Conservation (phyloP, 176 grass and related monocot genomes). For the Carex kokanica region DNA sequence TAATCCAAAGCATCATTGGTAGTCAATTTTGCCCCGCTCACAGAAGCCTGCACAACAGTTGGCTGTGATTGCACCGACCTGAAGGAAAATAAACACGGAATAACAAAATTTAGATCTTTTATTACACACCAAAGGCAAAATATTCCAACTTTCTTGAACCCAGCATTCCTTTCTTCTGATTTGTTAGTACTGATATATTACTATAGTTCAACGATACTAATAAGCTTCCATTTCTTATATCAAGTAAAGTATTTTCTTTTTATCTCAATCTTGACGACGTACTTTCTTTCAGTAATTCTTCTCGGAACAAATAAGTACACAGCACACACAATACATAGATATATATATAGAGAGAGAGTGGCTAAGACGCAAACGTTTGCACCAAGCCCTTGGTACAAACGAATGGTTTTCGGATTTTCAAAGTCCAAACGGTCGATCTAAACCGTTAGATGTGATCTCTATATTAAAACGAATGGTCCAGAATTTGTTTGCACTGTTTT, state of each 20-base stretch:
- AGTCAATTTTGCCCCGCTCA: constrained; percentile 56
- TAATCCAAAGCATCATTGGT: constrained; percentile 91
- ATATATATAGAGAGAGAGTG: too few relatives aligned
- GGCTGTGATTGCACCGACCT: constrained; percentile 18
- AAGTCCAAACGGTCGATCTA: too few relatives aligned
- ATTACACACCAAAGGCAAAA: not conserved
- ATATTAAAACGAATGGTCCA: too few relatives aligned
- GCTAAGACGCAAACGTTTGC: too few relatives aligned
- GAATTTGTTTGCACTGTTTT: too few relatives aligned
- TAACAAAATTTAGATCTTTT: not conserved
- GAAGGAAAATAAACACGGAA: constrained; percentile 2
- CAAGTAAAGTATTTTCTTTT: not conserved
- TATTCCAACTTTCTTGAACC: not conserved
- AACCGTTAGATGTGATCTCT: too few relatives aligned
- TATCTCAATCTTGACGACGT: not conserved
- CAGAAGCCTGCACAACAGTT: constrained; percentile 25
- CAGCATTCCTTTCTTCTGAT: not conserved
- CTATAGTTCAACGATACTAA: not conserved
- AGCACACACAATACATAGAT: too few relatives aligned
- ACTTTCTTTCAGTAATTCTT: not conserved
- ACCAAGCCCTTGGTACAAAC: too few relatives aligned
- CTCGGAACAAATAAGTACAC: not conserved
- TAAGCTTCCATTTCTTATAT: not conserved
- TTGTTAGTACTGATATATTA: not conserved
- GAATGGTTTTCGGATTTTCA: too few relatives aligned